Percentiles rank a stretch among this genome's conserved stretches.
phyloP scores from a whole-genome alignment of 169 alveolate species.

The Babesia caballi region DNA sequence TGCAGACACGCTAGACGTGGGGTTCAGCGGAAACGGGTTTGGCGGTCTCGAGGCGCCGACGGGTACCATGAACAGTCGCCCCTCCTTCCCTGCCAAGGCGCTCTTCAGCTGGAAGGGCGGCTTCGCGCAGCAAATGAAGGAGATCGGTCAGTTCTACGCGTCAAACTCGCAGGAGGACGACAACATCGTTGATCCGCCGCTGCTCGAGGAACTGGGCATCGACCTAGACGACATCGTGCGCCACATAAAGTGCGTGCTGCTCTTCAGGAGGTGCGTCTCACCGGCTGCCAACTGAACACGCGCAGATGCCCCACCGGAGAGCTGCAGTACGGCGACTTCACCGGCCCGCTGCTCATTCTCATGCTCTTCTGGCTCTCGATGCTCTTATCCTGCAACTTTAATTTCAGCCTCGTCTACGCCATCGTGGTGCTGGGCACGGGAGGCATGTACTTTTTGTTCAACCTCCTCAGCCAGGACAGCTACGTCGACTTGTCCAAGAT shows the following conservation, averaged over 20 bases:
- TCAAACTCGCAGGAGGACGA: conserved; percentile 4
- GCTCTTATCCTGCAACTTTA: conserved; percentile 44
- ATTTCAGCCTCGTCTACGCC: conserved; percentile 51
- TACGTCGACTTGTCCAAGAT: conserved; percentile 45
- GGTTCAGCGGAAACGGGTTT: background rate
- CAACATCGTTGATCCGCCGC: conserved; percentile 55
- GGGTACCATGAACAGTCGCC: background rate
- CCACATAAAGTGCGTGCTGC: conserved; percentile 36
- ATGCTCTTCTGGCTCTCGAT: conserved; percentile 32
- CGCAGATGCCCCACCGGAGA: conserved; percentile 5
- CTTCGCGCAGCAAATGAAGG: conserved; percentile 41
- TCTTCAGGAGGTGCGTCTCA: conserved; percentile 34
- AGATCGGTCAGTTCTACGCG: conserved; percentile 35
- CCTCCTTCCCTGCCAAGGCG: background rate
- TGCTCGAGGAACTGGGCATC: conserved; percentile 59
- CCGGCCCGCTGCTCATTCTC: conserved; percentile 51
- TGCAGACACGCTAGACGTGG: background rate
- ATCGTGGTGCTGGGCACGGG: conserved; percentile 41
- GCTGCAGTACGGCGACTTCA: conserved; percentile 42
- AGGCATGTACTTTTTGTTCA: conserved; percentile 35
- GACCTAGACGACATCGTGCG: conserved; percentile 43
- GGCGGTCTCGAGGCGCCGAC: background rate
- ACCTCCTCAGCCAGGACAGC: conserved; percentile 29
- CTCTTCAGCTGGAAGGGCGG: conserved; percentile 3
- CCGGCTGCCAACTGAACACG: too few species aligned